phyloP scores from a whole-genome alignment of 768 basidiomycete species.

The Tephrocybe rancida region DNA sequence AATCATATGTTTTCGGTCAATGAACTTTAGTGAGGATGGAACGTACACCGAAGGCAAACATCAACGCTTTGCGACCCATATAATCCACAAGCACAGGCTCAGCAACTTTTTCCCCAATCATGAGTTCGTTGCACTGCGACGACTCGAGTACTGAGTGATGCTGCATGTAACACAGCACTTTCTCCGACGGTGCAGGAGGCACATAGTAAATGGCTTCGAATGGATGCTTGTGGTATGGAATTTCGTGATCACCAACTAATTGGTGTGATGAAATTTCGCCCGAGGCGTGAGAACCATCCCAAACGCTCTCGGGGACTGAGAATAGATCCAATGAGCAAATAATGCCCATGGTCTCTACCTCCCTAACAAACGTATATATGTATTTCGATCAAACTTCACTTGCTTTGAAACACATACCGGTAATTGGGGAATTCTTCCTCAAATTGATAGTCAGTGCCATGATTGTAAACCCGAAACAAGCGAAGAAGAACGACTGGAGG shows the following conservation, averaged over 20 bases:
- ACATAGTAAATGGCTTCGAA: slow-evolving; percentile 22
- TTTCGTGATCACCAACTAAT: background rate
- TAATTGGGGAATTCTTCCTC: slow-evolving; percentile 54
- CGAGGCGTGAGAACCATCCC: background rate
- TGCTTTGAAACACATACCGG: slow-evolving; percentile 34
- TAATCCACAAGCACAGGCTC: slow-evolving; percentile 58
- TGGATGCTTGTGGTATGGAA: background rate
- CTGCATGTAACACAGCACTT: slow-evolving; percentile 32
- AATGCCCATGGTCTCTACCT: slow-evolving; percentile 57
- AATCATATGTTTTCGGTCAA: slow-evolving; percentile 4
- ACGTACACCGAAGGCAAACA: slow-evolving; percentile 68
- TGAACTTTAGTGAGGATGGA: slow-evolving; percentile 2
- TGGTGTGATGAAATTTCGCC: background rate
- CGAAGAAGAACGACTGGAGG: slow-evolving; percentile 59
- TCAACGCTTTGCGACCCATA: slow-evolving; percentile 50
- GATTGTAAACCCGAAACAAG: slow-evolving; percentile 46
- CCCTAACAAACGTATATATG: slow-evolving; percentile 31
- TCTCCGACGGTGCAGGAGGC: slow-evolving; percentile 24
- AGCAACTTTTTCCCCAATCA: slow-evolving; percentile 66
- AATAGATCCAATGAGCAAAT: slow-evolving; percentile 77
- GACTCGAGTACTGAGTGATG: slow-evolving; percentile 41
- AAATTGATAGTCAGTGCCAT: slow-evolving; percentile 37
- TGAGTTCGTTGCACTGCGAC: slow-evolving; percentile 37
- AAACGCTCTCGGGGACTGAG: slow-evolving; percentile 45
- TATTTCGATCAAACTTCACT: slow-evolving; percentile 6